Conservation (phyloP, 2,329 filamentous ascomycete genomes). For the Fusarium sp. region DNA sequence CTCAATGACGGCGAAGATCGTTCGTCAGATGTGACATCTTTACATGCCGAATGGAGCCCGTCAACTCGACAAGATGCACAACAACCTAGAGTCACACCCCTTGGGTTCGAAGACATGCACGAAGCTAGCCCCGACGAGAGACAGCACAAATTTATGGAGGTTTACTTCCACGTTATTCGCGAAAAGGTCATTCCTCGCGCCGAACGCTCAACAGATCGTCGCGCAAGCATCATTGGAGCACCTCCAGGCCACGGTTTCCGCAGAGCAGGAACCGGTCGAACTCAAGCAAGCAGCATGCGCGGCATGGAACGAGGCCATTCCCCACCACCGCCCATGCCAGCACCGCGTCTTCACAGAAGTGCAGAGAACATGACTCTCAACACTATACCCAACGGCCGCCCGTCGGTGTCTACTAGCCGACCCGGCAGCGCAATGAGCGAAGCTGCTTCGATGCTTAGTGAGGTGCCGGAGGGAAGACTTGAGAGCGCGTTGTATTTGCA, state of each 20-base stretch:
- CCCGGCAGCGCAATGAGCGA: slow-evolving; percentile 32
- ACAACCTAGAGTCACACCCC: slow-evolving; percentile 25
- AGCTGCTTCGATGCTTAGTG: slow-evolving; percentile 17
- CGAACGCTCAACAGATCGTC: slow-evolving; percentile 42
- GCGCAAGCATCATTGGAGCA: slow-evolving; percentile 40
- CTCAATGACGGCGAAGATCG: slow-evolving; percentile 56
- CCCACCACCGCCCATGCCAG: slow-evolving; percentile 16
- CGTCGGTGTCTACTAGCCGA: slow-evolving; percentile 10
- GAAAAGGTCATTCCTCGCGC: slow-evolving; percentile 53
- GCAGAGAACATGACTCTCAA: slow-evolving; percentile 19
- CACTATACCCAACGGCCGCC: slow-evolving; percentile 13
- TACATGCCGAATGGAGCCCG: slow-evolving; percentile 33
- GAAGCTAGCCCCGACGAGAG: slow-evolving; percentile 60
- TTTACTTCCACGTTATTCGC: slow-evolving; percentile 62
- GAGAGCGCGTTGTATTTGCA: slow-evolving; percentile 38
- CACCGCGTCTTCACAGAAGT: slow-evolving; percentile 21
- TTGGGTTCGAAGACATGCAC: slow-evolving; percentile 59
- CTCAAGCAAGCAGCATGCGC: slow-evolving; percentile 42
- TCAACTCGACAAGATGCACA: slow-evolving; percentile 13
- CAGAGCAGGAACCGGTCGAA: slow-evolving; percentile 36
- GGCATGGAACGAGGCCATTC: slow-evolving; percentile 18
- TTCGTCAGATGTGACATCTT: slow-evolving; percentile 40
- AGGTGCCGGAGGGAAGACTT: slow-evolving; percentile 4
- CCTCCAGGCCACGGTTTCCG: slow-evolving; percentile 40
- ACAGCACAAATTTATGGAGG: slow-evolving; percentile 62